A percentile compares a stretch with the other conserved stretches of the same genome.
Conservation (phyloP, 2,329 filamentous ascomycete genomes). For the Sclerotiophoma versabilis region DNA sequence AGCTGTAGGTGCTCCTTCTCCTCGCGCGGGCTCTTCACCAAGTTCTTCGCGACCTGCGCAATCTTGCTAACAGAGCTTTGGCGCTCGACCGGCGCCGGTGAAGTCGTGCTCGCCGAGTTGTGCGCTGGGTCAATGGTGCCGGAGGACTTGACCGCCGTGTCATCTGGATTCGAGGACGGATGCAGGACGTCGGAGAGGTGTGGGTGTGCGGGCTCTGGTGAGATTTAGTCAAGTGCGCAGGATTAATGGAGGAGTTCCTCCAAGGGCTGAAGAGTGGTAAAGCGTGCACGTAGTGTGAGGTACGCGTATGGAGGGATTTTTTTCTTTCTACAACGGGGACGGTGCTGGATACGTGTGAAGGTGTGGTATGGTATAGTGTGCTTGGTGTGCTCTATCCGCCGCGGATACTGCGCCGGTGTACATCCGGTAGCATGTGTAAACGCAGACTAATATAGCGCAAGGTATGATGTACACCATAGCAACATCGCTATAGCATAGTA, state of each 20-base stretch:
- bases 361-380: background rate
- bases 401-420: background rate
- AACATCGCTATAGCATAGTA: background rate
- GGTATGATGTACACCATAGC: background rate
- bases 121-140: background rate
- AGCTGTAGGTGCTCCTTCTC: constrained; percentile 12
- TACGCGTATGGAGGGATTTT: too few relatives aligned
- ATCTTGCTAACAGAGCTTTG: constrained; percentile 12
- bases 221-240: too few relatives aligned
- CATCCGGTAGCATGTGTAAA: background rate
- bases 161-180: constrained; percentile 2
- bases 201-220: constrained; percentile 4
- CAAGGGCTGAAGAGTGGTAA: too few relatives aligned
- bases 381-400: background rate
- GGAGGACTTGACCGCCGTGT: background rate
- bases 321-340: too few relatives aligned
- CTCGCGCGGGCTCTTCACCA: constrained; percentile 14
- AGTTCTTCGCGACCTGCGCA: constrained; percentile 3
- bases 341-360: background rate
- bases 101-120: background rate
- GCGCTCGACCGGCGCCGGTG: constrained; percentile 2
- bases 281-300: background rate
- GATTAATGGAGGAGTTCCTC: too few relatives aligned
- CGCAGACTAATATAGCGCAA: constrained; percentile 4
- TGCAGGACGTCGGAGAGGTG: background rate